Percentiles rank a stretch among this genome's conserved stretches.
These are phyloP conservation scores for Xylaria digitata DNA, from an alignment of 2,329 filamentous ascomycete species.

Conservation along the genomic window DNA sequence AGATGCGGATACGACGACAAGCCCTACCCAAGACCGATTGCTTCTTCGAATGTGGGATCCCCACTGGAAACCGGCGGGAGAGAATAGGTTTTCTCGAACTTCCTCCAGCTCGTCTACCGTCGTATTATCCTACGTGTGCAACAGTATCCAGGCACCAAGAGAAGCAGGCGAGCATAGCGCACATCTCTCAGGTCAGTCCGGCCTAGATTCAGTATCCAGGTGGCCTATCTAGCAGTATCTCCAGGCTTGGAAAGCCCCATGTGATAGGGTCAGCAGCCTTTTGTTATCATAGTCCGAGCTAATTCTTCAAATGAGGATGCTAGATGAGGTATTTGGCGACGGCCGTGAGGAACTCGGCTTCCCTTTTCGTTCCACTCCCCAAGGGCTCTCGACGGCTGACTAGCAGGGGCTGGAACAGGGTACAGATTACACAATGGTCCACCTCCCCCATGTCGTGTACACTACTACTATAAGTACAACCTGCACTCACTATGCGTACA, in stretches of 20 bases:
- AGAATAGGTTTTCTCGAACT: slow-evolving; percentile 32
- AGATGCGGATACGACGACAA: slow-evolving; percentile 40
- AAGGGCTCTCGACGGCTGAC: slow-evolving; percentile 44
- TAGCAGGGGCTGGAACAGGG: slow-evolving; percentile 48
- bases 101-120: slow-evolving; percentile 37
- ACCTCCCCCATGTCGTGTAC: slow-evolving; percentile 40
- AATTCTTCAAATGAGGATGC: slow-evolving; percentile 43
- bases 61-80: slow-evolving; percentile 41
- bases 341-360: slow-evolving; percentile 44
- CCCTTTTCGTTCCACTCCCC: slow-evolving; percentile 43
- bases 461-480: slow-evolving; percentile 9
- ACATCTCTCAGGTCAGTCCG: slow-evolving; percentile 15
- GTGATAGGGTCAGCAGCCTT: slow-evolving; percentile 39
- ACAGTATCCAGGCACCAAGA: slow-evolving; percentile 38
- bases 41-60: slow-evolving; percentile 45
- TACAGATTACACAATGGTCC: slow-evolving; percentile 41
- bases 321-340: slow-evolving; percentile 48
- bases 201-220: slow-evolving; percentile 17
- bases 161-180: slow-evolving; percentile 14
- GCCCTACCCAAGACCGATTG: slow-evolving; percentile 42
- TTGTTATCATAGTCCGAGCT: slow-evolving; percentile 33
- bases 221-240: slow-evolving; percentile 24
- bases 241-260: slow-evolving; percentile 18
- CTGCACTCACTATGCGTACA: slow-evolving; percentile 39
- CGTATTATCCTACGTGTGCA: slow-evolving; percentile 28